Conservation (phyloP, 306 rosid genomes). For the Citrullus mucosospermus region DNA sequence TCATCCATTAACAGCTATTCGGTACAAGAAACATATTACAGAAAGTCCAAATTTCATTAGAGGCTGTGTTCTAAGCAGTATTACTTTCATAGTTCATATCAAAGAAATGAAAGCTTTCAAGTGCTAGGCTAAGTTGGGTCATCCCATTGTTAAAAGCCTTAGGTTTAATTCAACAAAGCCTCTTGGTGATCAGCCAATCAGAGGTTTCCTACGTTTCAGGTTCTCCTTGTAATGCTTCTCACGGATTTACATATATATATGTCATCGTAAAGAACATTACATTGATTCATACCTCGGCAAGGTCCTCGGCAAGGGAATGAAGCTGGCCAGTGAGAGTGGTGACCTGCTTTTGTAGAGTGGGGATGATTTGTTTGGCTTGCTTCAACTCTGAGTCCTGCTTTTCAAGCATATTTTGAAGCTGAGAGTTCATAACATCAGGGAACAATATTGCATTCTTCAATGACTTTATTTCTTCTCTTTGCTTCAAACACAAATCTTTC, state of each 20-base stretch:
- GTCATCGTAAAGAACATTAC: neutral
- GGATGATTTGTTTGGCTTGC: conserved; percentile 83
- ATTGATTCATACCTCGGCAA: conserved; percentile 59
- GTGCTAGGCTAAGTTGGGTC: neutral
- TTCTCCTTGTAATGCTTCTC: neutral
- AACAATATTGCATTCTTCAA: conserved; percentile 67
- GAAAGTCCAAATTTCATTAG: neutral
- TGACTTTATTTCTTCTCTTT: conserved; percentile 86
- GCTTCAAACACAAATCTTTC: conserved; percentile 88
- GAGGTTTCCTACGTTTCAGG: neutral
- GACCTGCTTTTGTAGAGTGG: conserved; percentile 80
- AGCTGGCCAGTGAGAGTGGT: conserved; percentile 97
- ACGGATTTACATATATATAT: neutral
- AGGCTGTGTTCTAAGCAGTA: neutral
- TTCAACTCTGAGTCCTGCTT: conserved; percentile 81
- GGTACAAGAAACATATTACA: neutral
- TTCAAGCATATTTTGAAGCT: conserved; percentile 64
- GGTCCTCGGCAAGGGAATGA: conserved; percentile 76
- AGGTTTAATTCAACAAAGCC: neutral
- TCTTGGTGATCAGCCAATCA: neutral
- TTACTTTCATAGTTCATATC: neutral
- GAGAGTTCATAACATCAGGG: conserved; percentile 72
- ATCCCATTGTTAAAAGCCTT: neutral
- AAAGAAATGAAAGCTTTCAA: neutral
- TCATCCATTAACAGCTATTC: neutral